phyloP scores from a whole-genome alignment of 345 rosid species.

The Linum lewisii region DNA sequence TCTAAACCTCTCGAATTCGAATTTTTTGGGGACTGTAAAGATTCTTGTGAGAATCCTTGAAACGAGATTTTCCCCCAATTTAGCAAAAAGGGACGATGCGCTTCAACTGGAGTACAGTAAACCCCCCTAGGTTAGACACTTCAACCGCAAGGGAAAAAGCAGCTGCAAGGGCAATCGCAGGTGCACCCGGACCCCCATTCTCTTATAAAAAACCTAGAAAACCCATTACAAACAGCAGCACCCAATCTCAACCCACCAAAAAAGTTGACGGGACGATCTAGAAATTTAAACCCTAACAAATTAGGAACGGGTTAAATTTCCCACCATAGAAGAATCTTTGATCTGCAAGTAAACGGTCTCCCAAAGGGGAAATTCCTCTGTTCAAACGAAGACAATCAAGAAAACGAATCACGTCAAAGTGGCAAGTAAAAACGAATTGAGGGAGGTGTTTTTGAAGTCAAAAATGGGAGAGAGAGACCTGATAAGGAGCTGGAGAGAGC shows the following conservation, averaged over 20 bases:
- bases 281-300: background rate
- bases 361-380: conserved; percentile 85
- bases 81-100: conserved; percentile 41
- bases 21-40: too few relatives aligned
- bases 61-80: conserved; percentile 63
- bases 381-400: background rate
- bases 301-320: conserved; percentile 16
- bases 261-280: background rate
- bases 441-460: background rate
- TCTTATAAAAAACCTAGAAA: conserved; percentile 59
- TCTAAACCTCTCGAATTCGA: too few relatives aligned
- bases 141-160: conserved; percentile 90
- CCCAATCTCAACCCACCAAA: background rate
- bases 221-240: background rate
- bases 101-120: conserved; percentile 40
- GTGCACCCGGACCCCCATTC: conserved; percentile 99
- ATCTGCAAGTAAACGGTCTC: conserved; percentile 58
- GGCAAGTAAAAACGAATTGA: too few relatives aligned
- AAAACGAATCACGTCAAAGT: background rate
- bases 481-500: conserved; percentile 62
- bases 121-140: conserved; percentile 46
- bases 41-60: too few relatives aligned
- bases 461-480: conserved; percentile 22
- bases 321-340: conserved; percentile 58
- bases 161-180: conserved; percentile 93